These are phyloP conservation scores for Phytophthora fragariaefolia DNA, from an alignment of 352 stramenopile species.

Conservation along the genomic window DNA sequence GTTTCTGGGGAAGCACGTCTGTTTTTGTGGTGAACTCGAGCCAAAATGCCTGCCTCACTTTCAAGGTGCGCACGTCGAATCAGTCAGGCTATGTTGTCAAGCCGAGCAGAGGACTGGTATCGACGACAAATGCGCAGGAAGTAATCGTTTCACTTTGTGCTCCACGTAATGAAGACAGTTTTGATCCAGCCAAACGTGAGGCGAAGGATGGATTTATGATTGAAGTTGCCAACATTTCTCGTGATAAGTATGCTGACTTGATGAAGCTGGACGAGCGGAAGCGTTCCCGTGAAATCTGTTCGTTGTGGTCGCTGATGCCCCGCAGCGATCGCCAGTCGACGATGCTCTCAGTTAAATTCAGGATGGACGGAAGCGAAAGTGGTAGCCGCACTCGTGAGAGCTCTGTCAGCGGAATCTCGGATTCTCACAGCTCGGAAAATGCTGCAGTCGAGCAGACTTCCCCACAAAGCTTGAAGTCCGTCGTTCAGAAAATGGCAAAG, in stretches of 20 bases:
- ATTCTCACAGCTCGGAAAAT: slow-evolving; percentile 26
- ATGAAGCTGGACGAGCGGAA: slow-evolving; percentile 46
- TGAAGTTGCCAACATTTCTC: slow-evolving; percentile 62
- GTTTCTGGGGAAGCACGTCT: slow-evolving; percentile 44
- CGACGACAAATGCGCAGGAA: slow-evolving; percentile 59
- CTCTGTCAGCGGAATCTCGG: slow-evolving; percentile 14
- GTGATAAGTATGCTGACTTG: slow-evolving; percentile 47
- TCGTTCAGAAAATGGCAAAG: slow-evolving; percentile 28
- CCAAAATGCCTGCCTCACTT: slow-evolving; percentile 57
- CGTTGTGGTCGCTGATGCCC: slow-evolving; percentile 52
- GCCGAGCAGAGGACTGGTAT: slow-evolving; percentile 69
- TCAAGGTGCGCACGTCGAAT: slow-evolving; percentile 86
- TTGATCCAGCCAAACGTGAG: slow-evolving; percentile 56
- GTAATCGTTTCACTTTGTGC: slow-evolving; percentile 66
- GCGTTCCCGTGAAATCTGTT: slow-evolving; percentile 41
- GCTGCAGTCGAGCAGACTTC: background rate
- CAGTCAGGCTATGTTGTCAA: slow-evolving; percentile 79
- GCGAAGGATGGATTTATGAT: slow-evolving; percentile 76
- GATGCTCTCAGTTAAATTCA: slow-evolving; percentile 48
- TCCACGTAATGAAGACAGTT: slow-evolving; percentile 35
- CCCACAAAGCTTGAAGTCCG: slow-evolving; percentile 22
- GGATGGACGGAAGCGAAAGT: slow-evolving; percentile 28
- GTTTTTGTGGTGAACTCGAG: slow-evolving; percentile 74
- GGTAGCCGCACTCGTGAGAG: slow-evolving; percentile 19
- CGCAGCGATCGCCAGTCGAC: slow-evolving; percentile 38